Evolutionary conservation across 257 asterid species (phyloP).

Genomic region (Mentha longifolia): DNA sequence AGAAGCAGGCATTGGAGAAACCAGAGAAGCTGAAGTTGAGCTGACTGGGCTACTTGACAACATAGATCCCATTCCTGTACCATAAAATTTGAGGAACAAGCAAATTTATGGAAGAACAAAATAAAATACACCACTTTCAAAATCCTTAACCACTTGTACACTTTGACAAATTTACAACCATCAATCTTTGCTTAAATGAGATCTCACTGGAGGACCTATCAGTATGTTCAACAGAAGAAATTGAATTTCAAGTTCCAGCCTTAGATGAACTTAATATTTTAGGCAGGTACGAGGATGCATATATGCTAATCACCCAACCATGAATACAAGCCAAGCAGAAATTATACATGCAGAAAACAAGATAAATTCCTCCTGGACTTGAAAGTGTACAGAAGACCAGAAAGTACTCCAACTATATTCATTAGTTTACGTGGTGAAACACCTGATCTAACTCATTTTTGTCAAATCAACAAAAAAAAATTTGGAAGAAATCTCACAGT

Average conservation of each 20-base stretch:
- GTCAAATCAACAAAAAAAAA: constrained; percentile 1
- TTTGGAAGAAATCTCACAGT: constrained; percentile 9
- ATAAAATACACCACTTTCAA: not conserved
- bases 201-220: constrained; percentile 16
- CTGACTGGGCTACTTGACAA: constrained; percentile 85
- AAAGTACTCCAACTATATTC: not conserved
- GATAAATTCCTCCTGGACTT: constrained; percentile 3
- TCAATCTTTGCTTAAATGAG: constrained; percentile 18
- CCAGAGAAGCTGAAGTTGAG: constrained; percentile 78
- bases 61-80: constrained; percentile 75
- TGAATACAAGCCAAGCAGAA: not conserved
- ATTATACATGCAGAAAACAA: not conserved
- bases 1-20: constrained; percentile 80
- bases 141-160: constrained; percentile 2
- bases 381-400: constrained; percentile 11
- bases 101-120: not conserved
- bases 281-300: not conserved
- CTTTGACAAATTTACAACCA: constrained; percentile 26
- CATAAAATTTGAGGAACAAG: constrained; percentile 22
- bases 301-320: constrained; percentile 2
- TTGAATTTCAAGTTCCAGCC: constrained; percentile 4
- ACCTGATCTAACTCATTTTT: constrained; percentile 11
- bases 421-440: not conserved
- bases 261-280: constrained; percentile 19
- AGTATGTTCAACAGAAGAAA: constrained; percentile 8